Conservation (phyloP, 805 yeast species). For the Brettanomyces sp. region DNA sequence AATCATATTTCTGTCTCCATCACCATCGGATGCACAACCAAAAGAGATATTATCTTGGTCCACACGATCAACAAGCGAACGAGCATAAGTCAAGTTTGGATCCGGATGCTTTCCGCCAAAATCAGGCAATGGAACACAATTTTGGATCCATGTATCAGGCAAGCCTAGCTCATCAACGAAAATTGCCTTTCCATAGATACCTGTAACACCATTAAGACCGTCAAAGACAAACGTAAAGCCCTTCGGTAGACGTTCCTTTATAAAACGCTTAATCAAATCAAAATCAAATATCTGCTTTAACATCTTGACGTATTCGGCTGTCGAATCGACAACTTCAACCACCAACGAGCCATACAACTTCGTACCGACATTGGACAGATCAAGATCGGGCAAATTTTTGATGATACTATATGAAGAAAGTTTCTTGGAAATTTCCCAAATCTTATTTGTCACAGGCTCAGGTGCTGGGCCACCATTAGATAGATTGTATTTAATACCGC, state of each 20-base stretch:
- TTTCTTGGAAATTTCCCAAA: conserved; percentile 57
- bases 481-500: conserved; percentile 93
- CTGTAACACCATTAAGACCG: conserved; percentile 91
- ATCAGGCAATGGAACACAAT: conserved; percentile 72
- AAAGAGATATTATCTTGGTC: conserved; percentile 74
- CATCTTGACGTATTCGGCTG: conserved; percentile 67
- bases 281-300: conserved; percentile 85
- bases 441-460: conserved; percentile 82
- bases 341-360: conserved; percentile 46
- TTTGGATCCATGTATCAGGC: conserved; percentile 63
- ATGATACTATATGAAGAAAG: conserved; percentile 54
- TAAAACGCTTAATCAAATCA: conserved; percentile 63
- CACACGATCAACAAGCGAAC: conserved; percentile 76
- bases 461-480: conserved; percentile 99
- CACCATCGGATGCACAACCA: conserved; percentile 99
- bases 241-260: conserved; percentile 38
- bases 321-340: conserved; percentile 78
- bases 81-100: conserved; percentile 93
- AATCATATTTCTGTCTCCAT: conserved; percentile 98
- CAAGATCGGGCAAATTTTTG: conserved; percentile 52
- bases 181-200: conserved; percentile 84
- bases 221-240: conserved; percentile 76
- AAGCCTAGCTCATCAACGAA: conserved; percentile 81
- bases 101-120: conserved; percentile 98
- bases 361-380: conserved; percentile 49